Evolutionary conservation across 2,329 filamentous ascomycete genomes (phyloP), one percentile per base, ranked within the genome.

Genomic region (Sporothrix curviconia): DNA sequence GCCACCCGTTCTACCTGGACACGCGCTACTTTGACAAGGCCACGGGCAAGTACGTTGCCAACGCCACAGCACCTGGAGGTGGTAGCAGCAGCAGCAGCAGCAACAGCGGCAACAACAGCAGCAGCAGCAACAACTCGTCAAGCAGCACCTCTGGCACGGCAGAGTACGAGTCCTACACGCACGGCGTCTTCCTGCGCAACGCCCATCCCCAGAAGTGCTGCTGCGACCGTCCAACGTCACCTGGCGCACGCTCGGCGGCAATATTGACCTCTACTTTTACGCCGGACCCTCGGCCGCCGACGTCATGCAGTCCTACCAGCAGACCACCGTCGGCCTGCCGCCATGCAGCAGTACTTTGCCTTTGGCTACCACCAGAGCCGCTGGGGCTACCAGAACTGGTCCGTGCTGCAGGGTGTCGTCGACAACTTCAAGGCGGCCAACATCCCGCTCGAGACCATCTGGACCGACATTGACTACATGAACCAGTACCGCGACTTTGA

Each of bases 301-400:
- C 12, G 84, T 91, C 24, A 88, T 83, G 15, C 83, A 82, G 67
- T 79, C 86, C 39, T 94, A 92, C 67, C 61, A 70, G 73, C 57
- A 84, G 80, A 59, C 57, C 17, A 80, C 85, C 1, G 75, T 86
- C 53, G 89, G 89, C 0, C 73, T 89, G 5, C 89, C 89, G 1
- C 84, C 0, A 85, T 92, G 82, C 86, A 92, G 66, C 85, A 88
- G 63, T 94, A 94, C 72, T 92, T 83, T 77, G 83, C 85, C 0
- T 83, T 95, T 60, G 90, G 90, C 0, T 92, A 80, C 67, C 90
- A 95, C 63, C 89, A 95, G 68, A 92, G 89, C 64, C 80, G 88
- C 59, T 94, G 89, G 84, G 90, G 89, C 1, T 94, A 94, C 68
- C 74, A 78, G 39, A 90, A 89, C 64, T 90, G 86, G 83, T 80